Base-by-base conservation (phyloP, 768 basidiomycete species). In the Cantharellus anzutake region DNA sequence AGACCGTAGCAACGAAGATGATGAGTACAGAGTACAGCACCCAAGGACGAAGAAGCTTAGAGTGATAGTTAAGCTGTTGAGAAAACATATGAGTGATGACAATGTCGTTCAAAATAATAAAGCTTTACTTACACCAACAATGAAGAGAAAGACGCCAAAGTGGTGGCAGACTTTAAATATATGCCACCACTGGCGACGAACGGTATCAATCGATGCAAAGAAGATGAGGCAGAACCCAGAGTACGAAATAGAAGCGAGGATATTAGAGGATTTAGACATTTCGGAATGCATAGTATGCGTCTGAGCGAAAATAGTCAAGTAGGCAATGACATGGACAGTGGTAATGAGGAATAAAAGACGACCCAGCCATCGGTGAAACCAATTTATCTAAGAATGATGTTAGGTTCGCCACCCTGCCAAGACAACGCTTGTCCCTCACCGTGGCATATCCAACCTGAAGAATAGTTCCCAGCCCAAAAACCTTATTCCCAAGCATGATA, bases 341-440 rank as follows among this genome's bases (percentile, higher is more conserved):
- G 38, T 40, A 14, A 57, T 14, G 14, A 57, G 5, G 56, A 57
- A 57, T 37, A 57, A 14, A 7, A 57, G 11, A 14, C 56, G 56
- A 38, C 56, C 56, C 40, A 51, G 48, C 20, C 50, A 51, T 41
- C 61, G 48, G 38, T 51, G 60, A 34, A 61, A 3, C 7, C 35
- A 39, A 51, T 52, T 3, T 20, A 62, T 57, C 59, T 57, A 62
- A 44, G 44, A 57, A 52, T 42, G 20, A 29, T 29, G 20, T 29
- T 29, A 29, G 20, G 20, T 0, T 29, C 20, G 20, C 20, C 20
- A 29, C 14, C 56, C 34, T 29, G 57, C 61, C 5, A 62, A 42
- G 55, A 11, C 39, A 61, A 35, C 52, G 5, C 35, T 5, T 7
- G 41, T 41, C 35, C 39, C 56, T 38, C 35, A 57, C 56, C 5